Evolutionary conservation across 2,329 filamentous ascomycete genomes (phyloP).

Genomic region (Alternaria triticimaculans): DNA sequence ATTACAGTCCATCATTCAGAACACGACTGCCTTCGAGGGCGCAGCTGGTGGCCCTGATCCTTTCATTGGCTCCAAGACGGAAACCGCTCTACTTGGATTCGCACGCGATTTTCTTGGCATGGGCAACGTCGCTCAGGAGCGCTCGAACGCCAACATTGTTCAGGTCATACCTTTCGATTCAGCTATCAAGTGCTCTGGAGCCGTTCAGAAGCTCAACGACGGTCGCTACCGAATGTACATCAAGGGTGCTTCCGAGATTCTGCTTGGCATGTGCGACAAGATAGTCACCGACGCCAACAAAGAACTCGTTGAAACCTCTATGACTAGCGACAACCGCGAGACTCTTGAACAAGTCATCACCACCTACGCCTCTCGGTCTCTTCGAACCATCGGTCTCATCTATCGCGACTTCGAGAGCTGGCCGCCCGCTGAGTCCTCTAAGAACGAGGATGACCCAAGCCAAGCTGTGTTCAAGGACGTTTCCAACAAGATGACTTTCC

Average conservation of each 20-base stretch:
- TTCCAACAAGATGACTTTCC: slow-evolving; percentile 75
- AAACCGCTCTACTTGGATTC: slow-evolving; percentile 76
- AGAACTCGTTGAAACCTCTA: slow-evolving; percentile 58
- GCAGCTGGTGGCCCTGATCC: slow-evolving; percentile 51
- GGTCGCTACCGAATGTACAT: slow-evolving; percentile 64
- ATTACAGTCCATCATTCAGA: slow-evolving; percentile 60
- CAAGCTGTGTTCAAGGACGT: slow-evolving; percentile 72
- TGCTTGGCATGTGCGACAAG: slow-evolving; percentile 55
- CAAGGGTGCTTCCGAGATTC: slow-evolving; percentile 60
- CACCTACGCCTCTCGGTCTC: slow-evolving; percentile 77
- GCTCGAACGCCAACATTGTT: slow-evolving; percentile 66
- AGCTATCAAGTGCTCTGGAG: slow-evolving; percentile 72
- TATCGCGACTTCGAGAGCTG: slow-evolving; percentile 84
- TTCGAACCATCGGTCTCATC: slow-evolving; percentile 83
- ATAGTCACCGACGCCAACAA: slow-evolving; percentile 68
- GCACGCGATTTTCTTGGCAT: slow-evolving; percentile 71
- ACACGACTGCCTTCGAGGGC: slow-evolving; percentile 53
- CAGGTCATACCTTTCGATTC: slow-evolving; percentile 69
- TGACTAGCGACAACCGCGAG: slow-evolving; percentile 65
- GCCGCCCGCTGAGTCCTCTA: slow-evolving; percentile 70
- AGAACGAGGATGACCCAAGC: slow-evolving; percentile 65
- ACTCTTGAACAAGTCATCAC: slow-evolving; percentile 72
- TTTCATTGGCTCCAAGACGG: slow-evolving; percentile 79
- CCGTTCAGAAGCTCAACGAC: slow-evolving; percentile 63
- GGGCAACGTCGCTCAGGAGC: slow-evolving; percentile 65